phyloP scores from a whole-genome alignment of 2,329 filamentous ascomycete species.

The Knoxdaviesia proteae region DNA sequence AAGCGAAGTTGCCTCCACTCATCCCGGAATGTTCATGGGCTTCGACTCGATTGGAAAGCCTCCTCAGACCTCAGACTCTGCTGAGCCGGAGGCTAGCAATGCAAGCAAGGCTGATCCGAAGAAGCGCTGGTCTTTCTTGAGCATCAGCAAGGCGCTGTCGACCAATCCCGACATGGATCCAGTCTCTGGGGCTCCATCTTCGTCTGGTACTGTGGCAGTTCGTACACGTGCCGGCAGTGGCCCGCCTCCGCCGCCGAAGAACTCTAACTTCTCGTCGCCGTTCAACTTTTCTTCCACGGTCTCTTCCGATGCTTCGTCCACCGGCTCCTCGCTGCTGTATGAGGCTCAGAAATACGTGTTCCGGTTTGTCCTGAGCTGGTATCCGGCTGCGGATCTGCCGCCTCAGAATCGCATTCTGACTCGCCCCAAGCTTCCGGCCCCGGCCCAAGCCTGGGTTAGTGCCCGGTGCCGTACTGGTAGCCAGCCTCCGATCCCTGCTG shows the following conservation, averaged over 20 bases:
- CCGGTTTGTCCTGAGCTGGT: constrained; percentile 53
- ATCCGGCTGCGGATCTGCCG: constrained; percentile 28
- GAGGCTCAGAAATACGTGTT: constrained; percentile 43
- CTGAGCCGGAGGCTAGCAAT: constrained; percentile 10
- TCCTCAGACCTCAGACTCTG: constrained; percentile 7
- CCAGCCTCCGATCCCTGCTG: constrained; percentile 14
- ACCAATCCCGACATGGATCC: constrained; percentile 4
- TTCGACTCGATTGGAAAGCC: constrained; percentile 24
- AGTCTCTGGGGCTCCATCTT: too few species aligned
- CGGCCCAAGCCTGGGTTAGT: constrained; percentile 44
- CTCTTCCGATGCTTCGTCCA: constrained; percentile 32
- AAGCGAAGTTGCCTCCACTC: constrained; percentile 38
- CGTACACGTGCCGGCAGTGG: constrained; percentile 8
- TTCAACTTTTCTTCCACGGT: constrained; percentile 32
- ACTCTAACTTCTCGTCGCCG: constrained; percentile 14
- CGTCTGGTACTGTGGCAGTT: too few species aligned
- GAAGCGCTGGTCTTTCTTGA: constrained; percentile 41
- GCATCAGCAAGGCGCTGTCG: constrained; percentile 41
- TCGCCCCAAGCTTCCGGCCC: constrained; percentile 46
- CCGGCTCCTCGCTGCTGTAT: constrained; percentile 31
- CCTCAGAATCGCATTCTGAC: constrained; percentile 41
- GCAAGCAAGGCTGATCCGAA: constrained; percentile 21
- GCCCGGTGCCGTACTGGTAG: constrained; percentile 17
- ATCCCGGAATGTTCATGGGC: constrained; percentile 25
- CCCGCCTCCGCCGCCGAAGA: constrained; percentile 14